Evolutionary conservation across 331 rosid genomes (phyloP).

Genomic region (Telfairia occidentalis): DNA sequence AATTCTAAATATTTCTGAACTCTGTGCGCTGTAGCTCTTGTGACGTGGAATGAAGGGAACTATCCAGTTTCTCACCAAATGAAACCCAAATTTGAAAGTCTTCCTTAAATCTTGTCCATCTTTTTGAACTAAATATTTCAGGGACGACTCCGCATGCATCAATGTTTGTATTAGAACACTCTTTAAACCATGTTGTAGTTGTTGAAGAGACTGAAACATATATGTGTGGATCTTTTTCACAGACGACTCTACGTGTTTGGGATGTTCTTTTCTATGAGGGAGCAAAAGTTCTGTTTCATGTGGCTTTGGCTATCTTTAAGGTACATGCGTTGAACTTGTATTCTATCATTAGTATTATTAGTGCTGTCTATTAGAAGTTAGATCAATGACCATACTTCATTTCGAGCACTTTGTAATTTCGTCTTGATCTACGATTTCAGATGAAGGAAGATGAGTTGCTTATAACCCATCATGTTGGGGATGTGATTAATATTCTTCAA

Average conservation of each 20-base stretch:
- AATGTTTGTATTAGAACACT: neutral
- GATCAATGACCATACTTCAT: neutral
- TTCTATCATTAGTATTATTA: neutral
- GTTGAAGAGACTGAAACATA: slow-evolving; percentile 17
- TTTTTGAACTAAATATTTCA: too few relatives aligned
- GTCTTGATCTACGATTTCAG: slow-evolving; percentile 35
- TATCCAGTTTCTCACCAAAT: neutral
- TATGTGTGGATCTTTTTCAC: slow-evolving; percentile 11
- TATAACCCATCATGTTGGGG: slow-evolving; percentile 77
- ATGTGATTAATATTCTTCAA: slow-evolving; percentile 73
- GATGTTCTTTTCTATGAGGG: slow-evolving; percentile 94
- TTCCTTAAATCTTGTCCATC: neutral
- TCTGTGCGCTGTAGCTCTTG: neutral
- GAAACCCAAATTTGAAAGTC: neutral
- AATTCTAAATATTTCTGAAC: neutral
- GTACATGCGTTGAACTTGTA: slow-evolving; percentile 21
- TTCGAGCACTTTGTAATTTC: slow-evolving; percentile 3
- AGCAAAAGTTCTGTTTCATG: slow-evolving; percentile 94
- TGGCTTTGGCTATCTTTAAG: slow-evolving; percentile 91
- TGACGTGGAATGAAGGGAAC: neutral
- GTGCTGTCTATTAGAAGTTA: neutral
- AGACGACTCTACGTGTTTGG: slow-evolving; percentile 97
- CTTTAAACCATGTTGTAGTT: slow-evolving; percentile 5
- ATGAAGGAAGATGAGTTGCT: slow-evolving; percentile 86
- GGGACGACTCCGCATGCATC: too few relatives aligned